phyloP scores from a whole-genome alignment of 768 basidiomycete species.

The Rhizopogon vulgaris region DNA sequence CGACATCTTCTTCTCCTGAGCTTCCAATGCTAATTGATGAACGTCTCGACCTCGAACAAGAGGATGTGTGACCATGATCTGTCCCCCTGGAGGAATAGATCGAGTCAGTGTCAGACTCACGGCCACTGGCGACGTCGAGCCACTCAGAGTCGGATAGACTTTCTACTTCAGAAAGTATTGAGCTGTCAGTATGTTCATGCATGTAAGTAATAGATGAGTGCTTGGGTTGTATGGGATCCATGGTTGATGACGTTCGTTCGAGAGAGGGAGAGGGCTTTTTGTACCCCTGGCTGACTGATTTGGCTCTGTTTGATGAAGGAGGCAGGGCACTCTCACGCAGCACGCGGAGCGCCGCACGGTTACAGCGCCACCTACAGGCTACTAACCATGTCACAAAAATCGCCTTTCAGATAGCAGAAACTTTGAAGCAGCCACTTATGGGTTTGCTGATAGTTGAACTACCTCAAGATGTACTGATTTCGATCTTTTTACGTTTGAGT shows the following conservation, averaged over 20 bases:
- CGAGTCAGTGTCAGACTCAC: constrained; percentile 65
- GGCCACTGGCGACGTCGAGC: constrained; percentile 68
- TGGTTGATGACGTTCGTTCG: constrained; percentile 8
- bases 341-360: too few relatives aligned
- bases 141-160: constrained; percentile 76
- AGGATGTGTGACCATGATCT: constrained; percentile 50
- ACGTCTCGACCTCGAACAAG: constrained; percentile 54
- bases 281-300: constrained; percentile 10
- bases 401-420: neutral
- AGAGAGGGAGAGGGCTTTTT: constrained; percentile 27
- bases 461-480: constrained; percentile 40
- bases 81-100: constrained; percentile 49
- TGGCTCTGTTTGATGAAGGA: constrained; percentile 6
- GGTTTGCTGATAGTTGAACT: constrained; percentile 24
- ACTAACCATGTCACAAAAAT: too few relatives aligned
- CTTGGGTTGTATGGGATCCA: constrained; percentile 16
- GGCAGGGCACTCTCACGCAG: constrained; percentile 8
- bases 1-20: constrained; percentile 62
- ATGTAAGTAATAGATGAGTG: constrained; percentile 11
- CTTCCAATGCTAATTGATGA: constrained; percentile 68
- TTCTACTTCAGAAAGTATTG: constrained; percentile 55
- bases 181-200: constrained; percentile 32
- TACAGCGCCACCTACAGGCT: too few relatives aligned
- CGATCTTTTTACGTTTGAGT: constrained; percentile 26
- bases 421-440: constrained; percentile 6